Percentiles rank a stretch among this genome's conserved stretches.
Evolutionary conservation across 202 grass and related monocot genomes (phyloP).

Genomic region (Brachypodium distachyon): DNA sequence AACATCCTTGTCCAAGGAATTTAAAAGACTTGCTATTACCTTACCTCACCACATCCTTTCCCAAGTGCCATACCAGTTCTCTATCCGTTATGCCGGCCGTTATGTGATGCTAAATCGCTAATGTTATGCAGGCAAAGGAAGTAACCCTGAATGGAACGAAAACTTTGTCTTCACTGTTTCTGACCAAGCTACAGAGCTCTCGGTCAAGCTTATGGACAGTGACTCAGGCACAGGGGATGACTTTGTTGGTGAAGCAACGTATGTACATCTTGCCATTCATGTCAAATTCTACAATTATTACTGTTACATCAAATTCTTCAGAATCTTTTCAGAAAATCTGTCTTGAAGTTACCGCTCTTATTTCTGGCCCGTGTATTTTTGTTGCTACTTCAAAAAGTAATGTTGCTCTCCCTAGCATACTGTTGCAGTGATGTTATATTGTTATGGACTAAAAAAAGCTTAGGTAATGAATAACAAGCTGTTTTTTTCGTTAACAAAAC

Average conservation of each 20-base stretch:
- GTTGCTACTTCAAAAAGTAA: not conserved
- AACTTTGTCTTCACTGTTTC: slow-evolving; percentile 83
- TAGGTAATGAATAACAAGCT: no score
- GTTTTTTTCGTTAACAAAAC: no score
- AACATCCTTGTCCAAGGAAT: not conserved
- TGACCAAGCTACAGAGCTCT: slow-evolving; percentile 47
- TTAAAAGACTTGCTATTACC: not conserved
- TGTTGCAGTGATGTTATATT: not conserved
- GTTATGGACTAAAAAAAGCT: not conserved
- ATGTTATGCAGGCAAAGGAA: slow-evolving; percentile 71
- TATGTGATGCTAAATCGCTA: not conserved
- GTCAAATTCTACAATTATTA: not conserved
- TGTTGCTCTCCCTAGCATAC: no score
- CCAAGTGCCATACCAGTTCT: not conserved
- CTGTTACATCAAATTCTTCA: not conserved
- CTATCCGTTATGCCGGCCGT: not conserved
- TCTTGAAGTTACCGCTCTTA: slow-evolving; percentile 4
- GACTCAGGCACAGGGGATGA: slow-evolving; percentile 60
- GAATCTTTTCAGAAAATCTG: not conserved
- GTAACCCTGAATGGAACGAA: slow-evolving; percentile 88
- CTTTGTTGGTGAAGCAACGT: slow-evolving; percentile 82
- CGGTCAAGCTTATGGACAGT: slow-evolving; percentile 87
- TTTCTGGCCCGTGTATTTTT: not conserved
- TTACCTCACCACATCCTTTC: not conserved
- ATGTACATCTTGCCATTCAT: slow-evolving; percentile 12